Evolutionary conservation across 495 filamentous ascomycete species (phyloP).

Genomic region (Penicillium lividum): DNA sequence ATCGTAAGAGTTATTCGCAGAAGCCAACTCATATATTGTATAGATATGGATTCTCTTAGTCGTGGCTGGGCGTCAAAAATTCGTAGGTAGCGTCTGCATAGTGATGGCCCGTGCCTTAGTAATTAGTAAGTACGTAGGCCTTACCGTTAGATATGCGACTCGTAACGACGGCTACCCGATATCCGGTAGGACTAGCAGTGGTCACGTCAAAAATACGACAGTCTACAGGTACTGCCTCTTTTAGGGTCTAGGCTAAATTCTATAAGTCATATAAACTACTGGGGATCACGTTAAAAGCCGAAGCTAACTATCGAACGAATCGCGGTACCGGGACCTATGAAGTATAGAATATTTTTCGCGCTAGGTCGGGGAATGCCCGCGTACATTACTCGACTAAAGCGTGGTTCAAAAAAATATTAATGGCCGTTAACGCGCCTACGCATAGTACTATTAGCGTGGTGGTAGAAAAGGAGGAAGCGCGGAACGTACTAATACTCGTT

Average conservation of each 20-base stretch:
- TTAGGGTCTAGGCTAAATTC: background rate
- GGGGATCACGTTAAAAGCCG: background rate
- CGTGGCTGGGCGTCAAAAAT: slow-evolving; percentile 12
- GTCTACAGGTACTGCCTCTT: slow-evolving; percentile 6
- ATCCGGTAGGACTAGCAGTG: slow-evolving; percentile 3
- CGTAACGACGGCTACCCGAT: slow-evolving; percentile 17
- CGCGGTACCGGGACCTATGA: background rate
- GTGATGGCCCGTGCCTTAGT: slow-evolving; percentile 12
- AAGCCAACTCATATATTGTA: slow-evolving; percentile 19
- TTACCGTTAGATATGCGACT: slow-evolving; percentile 23
- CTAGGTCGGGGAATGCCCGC: background rate
- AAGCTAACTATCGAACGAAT: background rate
- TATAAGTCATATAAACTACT: background rate
- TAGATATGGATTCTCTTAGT: slow-evolving; percentile 16
- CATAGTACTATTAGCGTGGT: background rate
- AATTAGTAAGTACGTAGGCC: slow-evolving; percentile 23
- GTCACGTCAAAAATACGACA: slow-evolving; percentile 18
- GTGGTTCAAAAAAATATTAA: slow-evolving; percentile 12
- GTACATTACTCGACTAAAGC: slow-evolving; percentile 6
- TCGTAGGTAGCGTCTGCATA: slow-evolving; percentile 15
- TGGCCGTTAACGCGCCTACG: background rate
- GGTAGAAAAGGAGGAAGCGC: background rate
- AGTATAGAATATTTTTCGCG: background rate
- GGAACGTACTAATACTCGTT: slow-evolving; percentile 46
- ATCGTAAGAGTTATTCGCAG: background rate